phyloP scores from a whole-genome alignment of 345 rosid genomes.

The Mercurialis annua region DNA sequence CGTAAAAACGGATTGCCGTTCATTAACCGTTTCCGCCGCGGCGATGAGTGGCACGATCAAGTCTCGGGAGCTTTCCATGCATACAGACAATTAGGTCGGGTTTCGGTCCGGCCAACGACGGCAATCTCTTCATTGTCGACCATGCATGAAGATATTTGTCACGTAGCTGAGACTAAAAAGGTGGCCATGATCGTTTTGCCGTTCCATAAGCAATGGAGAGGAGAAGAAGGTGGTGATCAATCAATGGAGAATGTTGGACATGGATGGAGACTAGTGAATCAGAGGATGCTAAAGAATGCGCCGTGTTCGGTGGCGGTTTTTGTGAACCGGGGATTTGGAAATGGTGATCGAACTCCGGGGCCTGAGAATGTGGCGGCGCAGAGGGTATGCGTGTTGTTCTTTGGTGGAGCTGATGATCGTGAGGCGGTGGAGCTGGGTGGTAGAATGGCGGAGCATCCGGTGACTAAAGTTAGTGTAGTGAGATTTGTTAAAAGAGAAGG shows the following conservation, averaged over 20 bases:
- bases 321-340: conserved; percentile 77
- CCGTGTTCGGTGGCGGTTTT: conserved; percentile 78
- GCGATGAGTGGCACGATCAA: conserved; percentile 49
- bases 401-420: conserved; percentile 82
- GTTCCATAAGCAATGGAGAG: conserved; percentile 79
- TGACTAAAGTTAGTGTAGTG: conserved; percentile 47
- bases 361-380: conserved; percentile 24
- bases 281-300: conserved; percentile 61
- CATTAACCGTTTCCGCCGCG: conserved; percentile 47
- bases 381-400: conserved; percentile 57
- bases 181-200: conserved; percentile 62
- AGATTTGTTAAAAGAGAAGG: conserved; percentile 43
- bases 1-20: conserved; percentile 69
- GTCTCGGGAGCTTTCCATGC: conserved; percentile 61
- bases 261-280: conserved; percentile 75
- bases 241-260: conserved; percentile 58
- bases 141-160: conserved; percentile 82
- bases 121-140: conserved; percentile 56
- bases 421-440: conserved; percentile 73
- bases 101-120: conserved; percentile 57
- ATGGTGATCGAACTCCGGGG: conserved; percentile 28
- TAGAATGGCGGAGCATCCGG: conserved; percentile 71
- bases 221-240: conserved; percentile 34
- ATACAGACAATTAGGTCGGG: conserved; percentile 66
- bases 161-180: conserved; percentile 63